phyloP scores from a whole-genome alignment of 2,329 filamentous ascomycete genomes.

The Blastomyces parvus region DNA sequence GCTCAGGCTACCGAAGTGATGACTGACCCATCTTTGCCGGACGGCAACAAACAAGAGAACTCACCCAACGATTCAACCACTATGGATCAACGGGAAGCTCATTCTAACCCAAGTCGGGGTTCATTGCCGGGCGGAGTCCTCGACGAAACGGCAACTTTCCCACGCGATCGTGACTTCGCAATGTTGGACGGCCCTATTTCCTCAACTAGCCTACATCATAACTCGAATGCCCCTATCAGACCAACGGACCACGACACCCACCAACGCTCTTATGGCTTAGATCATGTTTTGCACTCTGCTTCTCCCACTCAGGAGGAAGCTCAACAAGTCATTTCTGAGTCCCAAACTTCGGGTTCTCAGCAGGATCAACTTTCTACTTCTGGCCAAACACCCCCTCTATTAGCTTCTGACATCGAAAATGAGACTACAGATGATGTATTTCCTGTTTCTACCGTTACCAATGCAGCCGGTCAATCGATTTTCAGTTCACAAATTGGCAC shows the following conservation, averaged over 20 bases:
- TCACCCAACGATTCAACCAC: neutral
- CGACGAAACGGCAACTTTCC: neutral
- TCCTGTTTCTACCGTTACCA: neutral
- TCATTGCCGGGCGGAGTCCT: too few relatives aligned
- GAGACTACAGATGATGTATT: neutral
- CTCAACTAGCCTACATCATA: neutral
- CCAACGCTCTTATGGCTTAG: neutral
- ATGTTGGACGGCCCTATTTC: neutral
- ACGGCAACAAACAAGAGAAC: slow-evolving; percentile 2
- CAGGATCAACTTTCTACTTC: slow-evolving; percentile 1
- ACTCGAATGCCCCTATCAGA: neutral
- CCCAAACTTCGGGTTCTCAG: neutral
- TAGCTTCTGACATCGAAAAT: slow-evolving; percentile 5
- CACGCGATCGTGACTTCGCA: neutral
- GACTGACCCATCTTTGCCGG: neutral
- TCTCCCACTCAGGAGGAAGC: too few relatives aligned
- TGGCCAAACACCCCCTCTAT: neutral
- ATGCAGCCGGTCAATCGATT: neutral
- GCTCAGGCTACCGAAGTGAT: neutral
- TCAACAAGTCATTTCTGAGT: neutral
- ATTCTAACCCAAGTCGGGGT: neutral
- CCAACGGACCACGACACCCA: neutral
- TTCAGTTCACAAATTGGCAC: neutral
- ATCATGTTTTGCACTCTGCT: neutral
- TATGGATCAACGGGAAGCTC: neutral